Evolutionary conservation across 495 filamentous ascomycete genomes (phyloP), one percentile per base, ranked within the genome.

Genomic region (Apodospora peruviana): DNA sequence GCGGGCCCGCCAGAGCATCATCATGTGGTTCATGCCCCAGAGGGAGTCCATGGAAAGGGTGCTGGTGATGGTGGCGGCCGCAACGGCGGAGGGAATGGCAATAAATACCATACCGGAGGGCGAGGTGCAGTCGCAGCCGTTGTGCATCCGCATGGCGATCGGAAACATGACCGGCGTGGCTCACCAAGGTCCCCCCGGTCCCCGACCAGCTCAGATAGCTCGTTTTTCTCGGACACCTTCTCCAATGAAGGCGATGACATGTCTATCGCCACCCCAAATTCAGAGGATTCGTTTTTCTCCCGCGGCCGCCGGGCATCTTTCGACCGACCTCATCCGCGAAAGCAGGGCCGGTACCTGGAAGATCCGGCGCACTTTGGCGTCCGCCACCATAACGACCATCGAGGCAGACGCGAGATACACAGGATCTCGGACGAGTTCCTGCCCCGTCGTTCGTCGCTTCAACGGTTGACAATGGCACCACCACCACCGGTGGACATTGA

Each of bases 321-420:
- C 24, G 38, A 45, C 2, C 43, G 19, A 2, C 32, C 18, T 0
- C 32, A 37, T 9, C 16, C 32, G 2, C 36, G 21, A 20, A 37
- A 22, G 24, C 10, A 2, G 4, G 9, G 29, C 21, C 35, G n/a
- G n/a, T 40, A 27, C 14, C 11, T 5, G 11, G 34, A 45, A 3
- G 20, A 21, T 11, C 38, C 52, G 11, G 37, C 42, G 11, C 36
- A 50, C 37, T 55, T 41, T 16, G 47, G 46, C n/a, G 40, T 49
- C 16, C 47, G 7, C 14, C 42, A 39, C 22, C 16, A 23, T 5
- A 29, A 34, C 9, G 12, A 10, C 16, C 23, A 29, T 20, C 22
- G 25, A 23, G n/a, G 25, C 24, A 16, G 27, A 14, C 25, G 25
- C 27, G 43, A 35, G 29, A 10, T 9, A 3, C 43, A 45, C 11